phyloP scores from a whole-genome alignment of 352 stramenopile genomes.

The Globisporangium polare region DNA sequence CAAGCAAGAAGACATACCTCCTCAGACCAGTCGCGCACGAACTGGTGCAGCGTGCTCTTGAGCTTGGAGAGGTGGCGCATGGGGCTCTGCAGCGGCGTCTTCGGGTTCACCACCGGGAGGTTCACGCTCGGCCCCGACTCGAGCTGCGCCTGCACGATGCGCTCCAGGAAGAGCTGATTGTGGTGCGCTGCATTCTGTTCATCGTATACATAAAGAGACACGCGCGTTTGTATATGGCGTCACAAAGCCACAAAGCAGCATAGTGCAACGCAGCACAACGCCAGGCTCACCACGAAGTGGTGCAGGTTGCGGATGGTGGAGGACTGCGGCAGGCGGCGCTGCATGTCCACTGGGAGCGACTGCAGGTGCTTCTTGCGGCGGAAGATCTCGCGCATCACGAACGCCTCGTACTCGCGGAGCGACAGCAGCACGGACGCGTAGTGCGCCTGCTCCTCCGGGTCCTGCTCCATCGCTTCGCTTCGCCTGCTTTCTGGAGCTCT shows the following conservation, averaged over 20 bases:
- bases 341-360: conserved; percentile 65
- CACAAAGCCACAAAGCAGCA: not conserved
- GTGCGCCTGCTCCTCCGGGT: conserved; percentile 75
- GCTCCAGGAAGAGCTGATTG: conserved; percentile 80
- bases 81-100: conserved; percentile 58
- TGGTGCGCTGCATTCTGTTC: conserved; percentile 63
- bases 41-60: conserved; percentile 90
- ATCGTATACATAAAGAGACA: conserved; percentile 2
- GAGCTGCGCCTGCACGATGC: conserved; percentile 70
- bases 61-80: conserved; percentile 82
- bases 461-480: conserved; percentile 34
- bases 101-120: conserved; percentile 53
- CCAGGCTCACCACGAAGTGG: conserved; percentile 55
- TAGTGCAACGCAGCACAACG: not conserved
- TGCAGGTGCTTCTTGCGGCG: conserved; percentile 82
- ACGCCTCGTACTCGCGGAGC: conserved; percentile 82
- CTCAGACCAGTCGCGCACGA: conserved; percentile 90
- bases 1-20: conserved; percentile 42
- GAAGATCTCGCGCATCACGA: conserved; percentile 81
- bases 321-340: conserved; percentile 61
- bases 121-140: conserved; percentile 47
- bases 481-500: not conserved
- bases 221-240: not conserved
- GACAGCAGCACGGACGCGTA: conserved; percentile 83
- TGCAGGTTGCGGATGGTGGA: conserved; percentile 75